Evolutionary conservation across 345 rosid species (phyloP).

Genomic region (Citrus glauca): DNA sequence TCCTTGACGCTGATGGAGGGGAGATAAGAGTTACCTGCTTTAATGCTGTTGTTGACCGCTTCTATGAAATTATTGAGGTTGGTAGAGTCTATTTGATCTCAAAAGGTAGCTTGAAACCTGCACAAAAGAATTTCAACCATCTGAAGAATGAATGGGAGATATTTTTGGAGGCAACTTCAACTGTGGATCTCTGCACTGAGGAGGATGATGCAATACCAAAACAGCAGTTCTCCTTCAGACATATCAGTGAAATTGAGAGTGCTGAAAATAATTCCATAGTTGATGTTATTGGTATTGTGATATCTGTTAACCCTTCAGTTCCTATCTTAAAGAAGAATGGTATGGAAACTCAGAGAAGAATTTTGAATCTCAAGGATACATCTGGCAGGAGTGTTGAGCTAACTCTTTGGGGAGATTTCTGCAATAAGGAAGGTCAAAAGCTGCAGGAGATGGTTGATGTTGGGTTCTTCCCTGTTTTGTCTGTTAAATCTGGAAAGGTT

Average conservation of each 20-base stretch:
- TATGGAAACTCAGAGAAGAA: constrained; percentile 90
- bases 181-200: constrained; percentile 69
- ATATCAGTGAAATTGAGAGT: constrained; percentile 76
- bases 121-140: constrained; percentile 84
- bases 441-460: constrained; percentile 75
- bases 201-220: constrained; percentile 85
- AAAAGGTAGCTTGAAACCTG: constrained; percentile 86
- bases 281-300: constrained; percentile 74
- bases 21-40: constrained; percentile 89
- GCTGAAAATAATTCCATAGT: constrained; percentile 71
- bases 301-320: constrained; percentile 72
- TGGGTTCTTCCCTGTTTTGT: constrained; percentile 67
- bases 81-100: constrained; percentile 83
- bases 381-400: constrained; percentile 76
- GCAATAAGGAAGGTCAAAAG: constrained; percentile 79
- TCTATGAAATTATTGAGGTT: constrained; percentile 66
- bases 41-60: constrained; percentile 79
- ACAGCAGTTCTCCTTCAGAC: constrained; percentile 80
- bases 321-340: constrained; percentile 89
- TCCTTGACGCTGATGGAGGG: constrained; percentile 90
- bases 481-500: constrained; percentile 83
- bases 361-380: constrained; percentile 72
- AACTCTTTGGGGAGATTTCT: constrained; percentile 89
- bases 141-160: constrained; percentile 89
- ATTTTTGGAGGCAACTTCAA: constrained; percentile 75